These are phyloP conservation scores for Bombardia bombarda DNA, from an alignment of 495 filamentous ascomycete genomes.

Conservation along the genomic window DNA sequence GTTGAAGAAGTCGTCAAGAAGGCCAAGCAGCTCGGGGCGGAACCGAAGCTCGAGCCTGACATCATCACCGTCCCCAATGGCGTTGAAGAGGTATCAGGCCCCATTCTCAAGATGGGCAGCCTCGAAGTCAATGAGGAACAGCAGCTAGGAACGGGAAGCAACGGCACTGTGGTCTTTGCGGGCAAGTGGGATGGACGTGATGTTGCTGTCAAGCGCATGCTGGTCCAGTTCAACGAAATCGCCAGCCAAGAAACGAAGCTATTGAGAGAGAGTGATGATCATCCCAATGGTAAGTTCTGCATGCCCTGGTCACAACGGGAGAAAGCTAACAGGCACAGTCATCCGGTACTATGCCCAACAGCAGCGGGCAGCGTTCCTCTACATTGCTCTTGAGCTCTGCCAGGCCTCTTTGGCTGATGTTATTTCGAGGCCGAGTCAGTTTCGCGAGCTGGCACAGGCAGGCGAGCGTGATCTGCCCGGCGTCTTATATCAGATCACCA, in stretches of 20 bases:
- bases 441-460: conserved; percentile 39
- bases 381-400: conserved; percentile 95
- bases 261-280: conserved; percentile 87
- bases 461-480: conserved; percentile 52
- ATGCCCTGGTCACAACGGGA: too few relatives aligned
- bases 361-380: conserved; percentile 81
- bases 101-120: conserved; percentile 60
- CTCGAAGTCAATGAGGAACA: conserved; percentile 65
- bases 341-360: conserved; percentile 94
- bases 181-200: conserved; percentile 85
- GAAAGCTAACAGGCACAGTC: conserved; percentile 42
- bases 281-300: conserved; percentile 59
- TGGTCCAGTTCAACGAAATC: conserved; percentile 89
- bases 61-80: conserved; percentile 39
- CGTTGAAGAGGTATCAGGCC: conserved; percentile 47
- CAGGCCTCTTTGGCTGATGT: conserved; percentile 88
- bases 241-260: conserved; percentile 88
- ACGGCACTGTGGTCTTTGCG: conserved; percentile 77
- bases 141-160: conserved; percentile 72
- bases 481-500: conserved; percentile 77
- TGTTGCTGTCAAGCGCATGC: conserved; percentile 95
- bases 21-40: conserved; percentile 36
- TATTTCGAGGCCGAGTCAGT: conserved; percentile 53
- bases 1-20: conserved; percentile 38
- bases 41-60: conserved; percentile 49